Conservation (phyloP, 495 filamentous ascomycete genomes). For the Penicillium egyptiacum region DNA sequence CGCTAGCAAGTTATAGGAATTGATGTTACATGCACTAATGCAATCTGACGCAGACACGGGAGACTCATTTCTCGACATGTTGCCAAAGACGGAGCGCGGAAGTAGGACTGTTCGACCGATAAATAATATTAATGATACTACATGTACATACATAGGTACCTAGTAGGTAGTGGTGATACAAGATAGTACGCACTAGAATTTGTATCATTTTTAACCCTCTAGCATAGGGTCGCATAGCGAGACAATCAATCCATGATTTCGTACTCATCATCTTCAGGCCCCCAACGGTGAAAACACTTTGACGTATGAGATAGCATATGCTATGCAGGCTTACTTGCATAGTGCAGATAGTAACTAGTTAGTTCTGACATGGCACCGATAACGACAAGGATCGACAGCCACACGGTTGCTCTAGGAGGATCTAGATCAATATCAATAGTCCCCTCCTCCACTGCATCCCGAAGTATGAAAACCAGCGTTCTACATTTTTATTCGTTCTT, state of each 20-base stretch:
- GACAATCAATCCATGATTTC: constrained; percentile 3
- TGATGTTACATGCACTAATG: constrained; percentile 3
- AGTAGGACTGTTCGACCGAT: not conserved
- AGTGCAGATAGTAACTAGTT: constrained; percentile 1
- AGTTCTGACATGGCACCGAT: constrained; percentile 2
- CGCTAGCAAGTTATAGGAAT: not conserved
- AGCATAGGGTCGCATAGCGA: constrained; percentile 1
- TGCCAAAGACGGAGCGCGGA: constrained; percentile 1
- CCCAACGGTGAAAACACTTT: not conserved
- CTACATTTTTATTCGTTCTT: not conserved
- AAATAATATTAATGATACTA: not conserved
- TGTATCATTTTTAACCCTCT: not conserved
- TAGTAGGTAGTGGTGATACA: constrained; percentile 2
- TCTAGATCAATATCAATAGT: not conserved
- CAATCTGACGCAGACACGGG: not conserved
- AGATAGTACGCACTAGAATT: not conserved
- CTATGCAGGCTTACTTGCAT: constrained; percentile 2
- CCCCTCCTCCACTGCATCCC: not conserved
- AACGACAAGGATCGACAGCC: constrained; percentile 2
- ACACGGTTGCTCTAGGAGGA: not conserved
- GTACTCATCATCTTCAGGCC: not conserved
- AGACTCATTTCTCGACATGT: not conserved
- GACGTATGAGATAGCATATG: constrained; percentile 2
- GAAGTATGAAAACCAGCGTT: not conserved
- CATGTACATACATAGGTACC: not conserved